Conservation (phyloP, 345 rosid species). For the Orychophragmus violaceus region DNA sequence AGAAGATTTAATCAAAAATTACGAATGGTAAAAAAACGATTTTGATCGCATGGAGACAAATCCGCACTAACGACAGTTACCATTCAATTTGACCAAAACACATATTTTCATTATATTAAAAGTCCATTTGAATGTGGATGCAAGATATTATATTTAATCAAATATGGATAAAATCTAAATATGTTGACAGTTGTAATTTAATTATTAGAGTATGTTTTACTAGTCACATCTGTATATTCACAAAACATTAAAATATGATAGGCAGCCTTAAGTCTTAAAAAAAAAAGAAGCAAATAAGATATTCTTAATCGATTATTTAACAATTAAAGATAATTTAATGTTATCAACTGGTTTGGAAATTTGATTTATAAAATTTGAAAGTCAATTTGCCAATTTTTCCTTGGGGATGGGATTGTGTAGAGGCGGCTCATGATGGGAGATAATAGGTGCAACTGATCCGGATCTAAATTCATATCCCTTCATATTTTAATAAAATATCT, state of each 20-base stretch:
- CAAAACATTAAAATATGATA: slow-evolving; percentile 6
- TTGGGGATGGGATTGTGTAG: too few species aligned
- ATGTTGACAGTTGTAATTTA: slow-evolving; percentile 25
- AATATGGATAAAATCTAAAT: slow-evolving; percentile 14
- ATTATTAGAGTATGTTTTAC: slow-evolving; percentile 21
- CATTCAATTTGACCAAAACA: too few species aligned
- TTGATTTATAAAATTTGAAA: slow-evolving; percentile 7
- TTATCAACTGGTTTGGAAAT: slow-evolving; percentile 3
- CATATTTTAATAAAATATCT: too few species aligned
- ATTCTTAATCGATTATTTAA: slow-evolving; percentile 22
- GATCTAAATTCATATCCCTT: too few species aligned
- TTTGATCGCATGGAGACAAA: too few species aligned
- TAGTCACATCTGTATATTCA: slow-evolving; percentile 15
- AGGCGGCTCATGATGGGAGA: too few species aligned
- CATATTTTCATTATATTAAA: too few species aligned
- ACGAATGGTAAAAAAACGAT: too few species aligned
- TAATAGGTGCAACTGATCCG: too few species aligned
- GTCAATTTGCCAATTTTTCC: slow-evolving; percentile 23
- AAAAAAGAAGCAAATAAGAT: background rate
- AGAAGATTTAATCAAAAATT: too few species aligned
- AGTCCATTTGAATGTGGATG: too few species aligned
- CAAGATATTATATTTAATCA: background rate
- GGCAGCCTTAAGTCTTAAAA: slow-evolving; percentile 15
- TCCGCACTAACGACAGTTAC: too few species aligned
- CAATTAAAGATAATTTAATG: background rate